Evolutionary conservation across 2,329 filamentous ascomycete species (phyloP).

Genomic region (Chalaropsis thielavioides): DNA sequence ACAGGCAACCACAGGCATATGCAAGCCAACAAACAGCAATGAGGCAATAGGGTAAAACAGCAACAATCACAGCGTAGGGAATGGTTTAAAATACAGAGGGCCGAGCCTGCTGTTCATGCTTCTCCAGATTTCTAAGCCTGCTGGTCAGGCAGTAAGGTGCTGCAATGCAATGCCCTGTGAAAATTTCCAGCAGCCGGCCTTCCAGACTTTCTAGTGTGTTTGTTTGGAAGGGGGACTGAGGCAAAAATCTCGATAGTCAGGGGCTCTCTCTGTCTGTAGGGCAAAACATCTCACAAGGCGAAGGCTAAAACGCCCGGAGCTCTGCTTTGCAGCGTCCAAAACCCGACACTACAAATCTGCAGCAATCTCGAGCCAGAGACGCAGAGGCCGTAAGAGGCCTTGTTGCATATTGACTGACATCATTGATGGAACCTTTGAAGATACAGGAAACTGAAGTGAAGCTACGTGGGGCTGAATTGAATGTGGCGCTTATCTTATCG

Average conservation of each 20-base stretch:
- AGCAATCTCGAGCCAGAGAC: not conserved
- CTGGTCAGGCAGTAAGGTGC: not conserved
- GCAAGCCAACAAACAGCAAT: not conserved
- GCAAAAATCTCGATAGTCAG: not conserved
- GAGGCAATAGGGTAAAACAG: not conserved
- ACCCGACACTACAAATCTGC: too few species aligned
- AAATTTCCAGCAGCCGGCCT: not conserved
- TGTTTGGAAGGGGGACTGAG: not conserved
- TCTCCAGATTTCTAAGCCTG: not conserved
- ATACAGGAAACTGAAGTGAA: not conserved
- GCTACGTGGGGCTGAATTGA: not conserved
- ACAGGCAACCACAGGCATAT: not conserved
- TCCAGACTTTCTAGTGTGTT: not conserved
- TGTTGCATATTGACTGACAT: constrained; percentile 9
- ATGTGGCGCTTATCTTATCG: constrained; percentile 16
- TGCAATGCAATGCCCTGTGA: not conserved
- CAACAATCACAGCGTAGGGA: not conserved
- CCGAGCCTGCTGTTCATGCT: not conserved
- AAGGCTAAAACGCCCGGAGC: not conserved
- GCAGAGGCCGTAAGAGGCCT: not conserved
- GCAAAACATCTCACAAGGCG: not conserved
- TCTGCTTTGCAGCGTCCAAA: not conserved
- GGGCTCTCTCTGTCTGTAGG: not conserved
- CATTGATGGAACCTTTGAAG: not conserved
- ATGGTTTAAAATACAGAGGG: not conserved